A percentile compares a stretch with the other conserved stretches of the same genome.
phyloP scores from a whole-genome alignment of 768 basidiomycete genomes.

The Boletus subcaerulescens region DNA sequence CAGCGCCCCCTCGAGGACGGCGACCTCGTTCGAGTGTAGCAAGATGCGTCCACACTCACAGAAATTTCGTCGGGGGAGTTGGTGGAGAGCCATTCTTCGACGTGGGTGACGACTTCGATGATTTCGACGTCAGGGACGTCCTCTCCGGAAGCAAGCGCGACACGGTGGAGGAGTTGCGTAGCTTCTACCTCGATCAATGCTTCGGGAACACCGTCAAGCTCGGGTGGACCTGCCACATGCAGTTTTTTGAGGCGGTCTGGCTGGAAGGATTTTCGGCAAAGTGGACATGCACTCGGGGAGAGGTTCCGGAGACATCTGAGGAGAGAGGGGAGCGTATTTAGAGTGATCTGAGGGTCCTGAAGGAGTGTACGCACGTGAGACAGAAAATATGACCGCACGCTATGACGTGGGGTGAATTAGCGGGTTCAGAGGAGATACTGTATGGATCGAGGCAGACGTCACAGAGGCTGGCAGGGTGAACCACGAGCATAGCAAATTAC shows the following conservation, averaged over 20 bases:
- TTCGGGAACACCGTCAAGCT: conserved; percentile 32
- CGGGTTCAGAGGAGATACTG: conserved; percentile 43
- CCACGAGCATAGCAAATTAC: conserved; percentile 48
- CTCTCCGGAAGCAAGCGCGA: conserved; percentile 35
- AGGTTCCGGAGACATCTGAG: conserved; percentile 54
- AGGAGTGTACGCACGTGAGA: conserved; percentile 45
- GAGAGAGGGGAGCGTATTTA: conserved; percentile 1
- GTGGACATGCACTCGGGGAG: conserved; percentile 54
- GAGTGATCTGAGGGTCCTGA: conserved; percentile 12
- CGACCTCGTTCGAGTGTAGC: not conserved
- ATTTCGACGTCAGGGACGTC: conserved; percentile 33
- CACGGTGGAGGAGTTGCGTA: conserved; percentile 34
- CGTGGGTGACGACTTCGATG: conserved; percentile 42
- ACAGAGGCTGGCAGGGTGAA: conserved; percentile 69
- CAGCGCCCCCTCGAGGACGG: not conserved
- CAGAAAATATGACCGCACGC: conserved; percentile 80
- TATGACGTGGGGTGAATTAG: conserved; percentile 63
- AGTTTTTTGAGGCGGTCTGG: conserved; percentile 61
- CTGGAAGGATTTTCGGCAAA: conserved; percentile 61
- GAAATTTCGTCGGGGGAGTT: conserved; percentile 39
- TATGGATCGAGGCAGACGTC: conserved; percentile 74
- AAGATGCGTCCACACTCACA: conserved; percentile 21
- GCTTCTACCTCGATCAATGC: conserved; percentile 43
- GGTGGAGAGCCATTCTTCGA: conserved; percentile 49
- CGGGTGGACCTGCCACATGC: conserved; percentile 54